Base-by-base conservation (phyloP, 768 basidiomycete species). In the Kwoniella bestiolae region DNA sequence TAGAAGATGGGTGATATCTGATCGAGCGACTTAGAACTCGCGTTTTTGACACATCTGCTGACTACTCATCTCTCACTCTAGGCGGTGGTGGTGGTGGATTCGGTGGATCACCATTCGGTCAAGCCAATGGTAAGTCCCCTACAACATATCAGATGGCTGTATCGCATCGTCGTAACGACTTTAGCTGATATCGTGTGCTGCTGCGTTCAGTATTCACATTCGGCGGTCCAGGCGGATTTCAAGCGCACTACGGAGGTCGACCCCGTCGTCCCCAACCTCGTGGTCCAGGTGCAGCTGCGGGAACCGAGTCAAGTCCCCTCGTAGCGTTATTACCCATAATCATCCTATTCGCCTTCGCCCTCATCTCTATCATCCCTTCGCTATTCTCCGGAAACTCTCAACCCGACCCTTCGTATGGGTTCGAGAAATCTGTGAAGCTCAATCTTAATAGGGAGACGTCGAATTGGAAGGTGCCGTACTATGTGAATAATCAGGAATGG, bases 301-400 rank as follows among this genome's bases (percentile, higher is more conserved):
- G 60, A 46, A 21, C 12, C 38, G 38, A 41, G 38, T 41, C 68
- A 12, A 66, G 65, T 8, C 65, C 74, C 18, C 74, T 91, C 69
- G 81, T 89, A 47, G 92, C 95, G 78, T 85, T 96, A 35, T 84
- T 94, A 31, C 95, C 94, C 8, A 84, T 98, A 25, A 78, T 97
- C 67, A 80, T 96, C 55, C 83, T 98, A 21, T 90, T 96, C 77
- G 86, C 83, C 0, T 91, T 98, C 78, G 94, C 93, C 7, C 77
- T 96, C 67, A 77, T 94, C 57, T 89, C 91, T 34, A 87, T 90
- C 59, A 80, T 97, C 9, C 92, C 94, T 1, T 88, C 83, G 60
- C 76, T 95, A 12, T 90, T 96, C 79, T 71, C 85, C n/a, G 83
- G 87, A 0, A 78, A 87, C 6, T 84, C 87, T 0, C 84, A 86